Conservation (phyloP, 2,329 filamentous ascomycete genomes). For the Diplodia intermedia region DNA sequence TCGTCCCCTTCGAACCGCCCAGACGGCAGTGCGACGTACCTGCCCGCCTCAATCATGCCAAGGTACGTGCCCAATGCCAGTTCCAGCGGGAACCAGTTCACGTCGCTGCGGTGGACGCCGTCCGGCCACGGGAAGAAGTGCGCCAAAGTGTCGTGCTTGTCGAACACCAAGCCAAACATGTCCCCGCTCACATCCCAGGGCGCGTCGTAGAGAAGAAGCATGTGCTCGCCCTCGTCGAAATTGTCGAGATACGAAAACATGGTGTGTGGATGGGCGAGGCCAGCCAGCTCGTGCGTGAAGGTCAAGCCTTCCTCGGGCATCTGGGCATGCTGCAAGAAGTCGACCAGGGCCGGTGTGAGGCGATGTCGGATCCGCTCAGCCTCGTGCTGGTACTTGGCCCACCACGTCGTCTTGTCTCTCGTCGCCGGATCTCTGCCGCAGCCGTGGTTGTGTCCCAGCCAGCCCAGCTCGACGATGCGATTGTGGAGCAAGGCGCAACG, state of each 20-base stretch:
- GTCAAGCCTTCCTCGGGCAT: slow-evolving; percentile 16
- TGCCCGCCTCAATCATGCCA: slow-evolving; percentile 18
- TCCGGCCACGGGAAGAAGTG: background rate
- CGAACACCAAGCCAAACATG: slow-evolving; percentile 10
- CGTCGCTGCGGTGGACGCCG: background rate
- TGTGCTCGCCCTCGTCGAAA: slow-evolving; percentile 1
- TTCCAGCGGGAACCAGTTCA: slow-evolving; percentile 27
- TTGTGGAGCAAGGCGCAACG: slow-evolving; percentile 24
- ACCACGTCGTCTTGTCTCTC: slow-evolving; percentile 19
- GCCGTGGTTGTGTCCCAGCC: slow-evolving; percentile 7
- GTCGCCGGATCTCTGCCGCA: background rate
- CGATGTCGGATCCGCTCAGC: background rate
- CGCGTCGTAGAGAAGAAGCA: slow-evolving; percentile 15
- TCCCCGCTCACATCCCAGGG: background rate
- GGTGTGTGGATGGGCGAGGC: slow-evolving; percentile 2
- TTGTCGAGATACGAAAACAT: slow-evolving; percentile 15
- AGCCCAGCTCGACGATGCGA: slow-evolving; percentile 28
- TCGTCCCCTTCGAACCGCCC: background rate
- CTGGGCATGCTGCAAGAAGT: slow-evolving; percentile 24
- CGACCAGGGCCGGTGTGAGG: slow-evolving; percentile 14
- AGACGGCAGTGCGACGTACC: slow-evolving; percentile 1
- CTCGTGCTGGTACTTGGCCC: background rate
- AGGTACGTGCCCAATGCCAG: slow-evolving; percentile 26
- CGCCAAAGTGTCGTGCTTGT: slow-evolving; percentile 10
- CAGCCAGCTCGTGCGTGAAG: slow-evolving; percentile 20